These are phyloP conservation scores for Diophrys sp. DNA, from an alignment of 73 alveolate genomes.

Conservation along the genomic window DNA sequence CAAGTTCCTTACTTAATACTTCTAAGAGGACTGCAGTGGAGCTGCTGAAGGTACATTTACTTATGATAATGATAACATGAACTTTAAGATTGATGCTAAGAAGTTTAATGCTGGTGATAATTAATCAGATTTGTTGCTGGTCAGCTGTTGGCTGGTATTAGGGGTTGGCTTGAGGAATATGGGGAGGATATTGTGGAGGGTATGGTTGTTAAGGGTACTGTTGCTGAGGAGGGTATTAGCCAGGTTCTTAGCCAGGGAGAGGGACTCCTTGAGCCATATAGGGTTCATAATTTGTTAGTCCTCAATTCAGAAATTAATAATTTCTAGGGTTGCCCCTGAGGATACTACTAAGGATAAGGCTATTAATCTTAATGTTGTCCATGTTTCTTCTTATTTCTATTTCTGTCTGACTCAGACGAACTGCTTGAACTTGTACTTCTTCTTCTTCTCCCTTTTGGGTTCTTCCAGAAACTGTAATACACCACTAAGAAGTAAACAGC, in stretches of 20 bases:
- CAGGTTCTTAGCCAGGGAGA: too few relatives aligned
- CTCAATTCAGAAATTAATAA: too few relatives aligned
- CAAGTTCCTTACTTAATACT: not conserved
- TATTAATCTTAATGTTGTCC: not conserved
- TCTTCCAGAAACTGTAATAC: not conserved
- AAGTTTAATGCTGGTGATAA: not conserved
- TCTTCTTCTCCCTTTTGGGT: not conserved
- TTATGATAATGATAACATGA: not conserved
- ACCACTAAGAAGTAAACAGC: not conserved
- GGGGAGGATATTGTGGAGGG: too few relatives aligned
- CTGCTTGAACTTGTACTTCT: not conserved
- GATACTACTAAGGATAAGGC: not conserved
- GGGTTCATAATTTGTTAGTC: too few relatives aligned
- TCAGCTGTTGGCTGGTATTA: too few relatives aligned
- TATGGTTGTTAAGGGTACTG: too few relatives aligned
- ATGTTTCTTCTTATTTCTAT: not conserved
- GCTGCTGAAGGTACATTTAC: not conserved
- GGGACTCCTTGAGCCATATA: too few relatives aligned
- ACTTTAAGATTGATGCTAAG: not conserved
- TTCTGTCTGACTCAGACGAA: not conserved
- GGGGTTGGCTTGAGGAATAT: too few relatives aligned
- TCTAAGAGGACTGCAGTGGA: not conserved
- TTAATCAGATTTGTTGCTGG: too few relatives aligned
- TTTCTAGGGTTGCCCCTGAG: not conserved
- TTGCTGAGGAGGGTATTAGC: too few relatives aligned